A percentile compares a stretch with the other conserved stretches of the same genome.
Evolutionary conservation across 179 eudicot genomes (phyloP).

Genomic region (Amaranthus tricolor): DNA sequence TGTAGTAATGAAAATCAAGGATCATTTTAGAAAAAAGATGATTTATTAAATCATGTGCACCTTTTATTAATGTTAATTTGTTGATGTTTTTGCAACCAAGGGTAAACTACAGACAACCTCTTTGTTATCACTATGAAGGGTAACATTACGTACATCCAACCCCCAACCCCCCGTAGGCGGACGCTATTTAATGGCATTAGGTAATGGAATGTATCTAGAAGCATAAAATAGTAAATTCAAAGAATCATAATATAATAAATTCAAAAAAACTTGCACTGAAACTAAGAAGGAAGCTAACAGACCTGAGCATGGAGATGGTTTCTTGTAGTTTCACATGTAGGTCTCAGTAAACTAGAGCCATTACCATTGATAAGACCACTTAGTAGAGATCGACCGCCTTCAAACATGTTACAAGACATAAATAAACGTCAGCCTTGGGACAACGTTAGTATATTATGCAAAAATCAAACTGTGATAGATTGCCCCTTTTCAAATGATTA

Average conservation of each 20-base stretch:
- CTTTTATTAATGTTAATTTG: too few species aligned
- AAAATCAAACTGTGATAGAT: neutral
- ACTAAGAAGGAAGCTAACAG: constrained; percentile 4
- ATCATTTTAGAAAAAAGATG: neutral
- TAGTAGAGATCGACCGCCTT: constrained; percentile 34
- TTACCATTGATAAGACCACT: constrained; percentile 29
- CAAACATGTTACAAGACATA: constrained; percentile 17
- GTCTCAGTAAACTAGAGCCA: constrained; percentile 24
- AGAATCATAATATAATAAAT: neutral
- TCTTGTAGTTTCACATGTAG: constrained; percentile 27
- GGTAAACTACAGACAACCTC: too few species aligned
- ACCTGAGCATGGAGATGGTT: constrained; percentile 34
- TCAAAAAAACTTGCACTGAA: neutral
- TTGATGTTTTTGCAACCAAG: too few species aligned
- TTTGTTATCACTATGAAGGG: too few species aligned
- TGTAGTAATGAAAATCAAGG: neutral
- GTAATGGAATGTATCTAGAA: neutral
- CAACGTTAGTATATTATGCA: neutral
- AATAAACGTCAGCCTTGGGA: constrained; percentile 17
- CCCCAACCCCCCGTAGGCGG: too few species aligned
- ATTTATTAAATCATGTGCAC: too few species aligned
- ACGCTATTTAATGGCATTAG: too few species aligned
- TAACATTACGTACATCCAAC: too few species aligned
- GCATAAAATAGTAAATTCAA: neutral
- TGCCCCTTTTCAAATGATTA: too few species aligned